Evolutionary conservation across 805 yeast genomes (phyloP), one percentile per base, ranked within the genome.

Genomic region (Myxozyma sirexii): DNA sequence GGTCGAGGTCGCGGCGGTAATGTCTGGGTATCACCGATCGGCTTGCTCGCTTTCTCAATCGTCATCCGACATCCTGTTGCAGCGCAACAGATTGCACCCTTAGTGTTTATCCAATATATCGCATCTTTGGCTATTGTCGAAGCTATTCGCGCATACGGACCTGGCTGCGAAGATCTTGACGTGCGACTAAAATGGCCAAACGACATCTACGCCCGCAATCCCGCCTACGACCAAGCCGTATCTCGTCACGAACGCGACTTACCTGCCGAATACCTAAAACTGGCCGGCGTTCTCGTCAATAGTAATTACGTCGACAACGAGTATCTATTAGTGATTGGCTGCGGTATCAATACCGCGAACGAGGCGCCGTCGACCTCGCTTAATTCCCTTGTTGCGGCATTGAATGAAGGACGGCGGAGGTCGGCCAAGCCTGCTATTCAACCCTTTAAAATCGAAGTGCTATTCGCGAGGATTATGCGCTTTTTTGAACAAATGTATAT

Each of bases 1-100:
- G 99, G 99, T 0, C 79, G 93, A 50, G 99, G 99, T 1, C 82
- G 99, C 57, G 96, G 97, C 15, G 96, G 94, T 1, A 94, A 94
- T 66, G 85, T 84, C 1, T 94, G 99, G 99, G 86, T 94, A 24
- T 92, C 90, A 66, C 99, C 99, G 2, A 80, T 82, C 24, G 99
- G 99, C 10, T 96, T 91, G 1, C 75, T 90, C 72, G 96, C 98
- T 0, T 82, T 85, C 5, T 90, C 97, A 0, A 80, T 84, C 1
- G 82, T 90, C 10, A 72, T 89, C 60, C 81, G 84, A 51, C 74
- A 91, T 13, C 84, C 89, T 0, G 51, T 73, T 3, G 35, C 56
- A 0, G 39, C 46, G 7, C 79, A 80, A 3, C 68, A 69, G 2
- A 69, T 77, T 1, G 75, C 77, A 23, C 80, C 88, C 7, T 80